Evolutionary conservation across 208 protist species (phyloP).

Genomic region (Trypanosoma brucei): DNA sequence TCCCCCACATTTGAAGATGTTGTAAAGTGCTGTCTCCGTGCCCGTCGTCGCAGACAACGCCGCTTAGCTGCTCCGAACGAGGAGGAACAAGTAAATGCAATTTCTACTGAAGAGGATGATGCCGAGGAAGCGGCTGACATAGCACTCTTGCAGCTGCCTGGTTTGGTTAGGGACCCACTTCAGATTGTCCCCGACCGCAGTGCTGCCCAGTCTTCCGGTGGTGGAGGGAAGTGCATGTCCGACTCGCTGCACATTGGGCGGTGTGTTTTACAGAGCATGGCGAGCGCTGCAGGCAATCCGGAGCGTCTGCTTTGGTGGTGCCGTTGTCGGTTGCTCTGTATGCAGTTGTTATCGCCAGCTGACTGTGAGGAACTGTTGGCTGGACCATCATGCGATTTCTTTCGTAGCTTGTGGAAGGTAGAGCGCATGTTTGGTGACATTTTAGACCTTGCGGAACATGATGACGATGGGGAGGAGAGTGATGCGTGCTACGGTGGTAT

Average conservation of each 20-base stretch:
- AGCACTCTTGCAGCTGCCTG: slow-evolving; percentile 17
- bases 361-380: slow-evolving; percentile 42
- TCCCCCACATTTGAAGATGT: slow-evolving; percentile 45
- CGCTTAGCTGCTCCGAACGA: not conserved
- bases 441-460: slow-evolving; percentile 12
- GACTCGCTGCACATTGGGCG: slow-evolving; percentile 18
- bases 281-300: slow-evolving; percentile 25
- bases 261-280: slow-evolving; percentile 51
- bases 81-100: slow-evolving; percentile 15
- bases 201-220: not conserved
- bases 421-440: slow-evolving; percentile 31
- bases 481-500: not conserved
- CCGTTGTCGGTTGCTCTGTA: slow-evolving; percentile 63
- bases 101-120: slow-evolving; percentile 7
- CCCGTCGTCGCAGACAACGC: slow-evolving; percentile 4
- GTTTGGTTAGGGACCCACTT: slow-evolving; percentile 11
- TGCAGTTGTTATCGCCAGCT: slow-evolving; percentile 29
- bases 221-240: not conserved
- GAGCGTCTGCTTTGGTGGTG: slow-evolving; percentile 72
- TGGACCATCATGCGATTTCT: slow-evolving; percentile 42
- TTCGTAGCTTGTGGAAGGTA: slow-evolving; percentile 50
- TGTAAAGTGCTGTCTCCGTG: slow-evolving; percentile 23
- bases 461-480: slow-evolving; percentile 7
- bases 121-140: slow-evolving; percentile 8
- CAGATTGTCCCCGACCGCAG: slow-evolving; percentile 13